Percentiles rank a stretch among this genome's conserved stretches.
Conservation (phyloP, 768 basidiomycete genomes). For the Lentinula edodes region DNA sequence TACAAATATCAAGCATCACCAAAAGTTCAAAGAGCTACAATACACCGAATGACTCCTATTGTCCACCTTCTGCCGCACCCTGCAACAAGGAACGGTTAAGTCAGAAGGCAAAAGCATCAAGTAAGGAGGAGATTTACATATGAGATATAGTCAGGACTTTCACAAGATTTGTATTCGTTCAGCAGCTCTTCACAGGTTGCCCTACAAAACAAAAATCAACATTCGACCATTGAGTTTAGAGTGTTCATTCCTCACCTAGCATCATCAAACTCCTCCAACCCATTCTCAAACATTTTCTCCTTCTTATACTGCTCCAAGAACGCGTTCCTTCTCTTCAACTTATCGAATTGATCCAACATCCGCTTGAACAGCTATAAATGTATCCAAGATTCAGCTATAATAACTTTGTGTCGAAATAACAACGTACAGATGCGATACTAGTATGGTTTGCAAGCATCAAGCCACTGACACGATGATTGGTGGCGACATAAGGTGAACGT, state of each 20-base stretch:
- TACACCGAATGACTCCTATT: not conserved
- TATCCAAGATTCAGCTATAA: not conserved
- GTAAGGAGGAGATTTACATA: slow-evolving; percentile 48
- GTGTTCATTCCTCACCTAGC: slow-evolving; percentile 53
- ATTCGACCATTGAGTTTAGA: not conserved
- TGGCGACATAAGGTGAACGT: slow-evolving; percentile 80
- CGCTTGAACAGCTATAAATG: slow-evolving; percentile 79
- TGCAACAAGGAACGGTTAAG: not conserved
- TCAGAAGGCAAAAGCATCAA: not conserved
- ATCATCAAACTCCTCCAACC: slow-evolving; percentile 94
- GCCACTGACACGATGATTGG: slow-evolving; percentile 93
- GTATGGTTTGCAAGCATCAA: slow-evolving; percentile 99
- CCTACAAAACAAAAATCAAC: slow-evolving; percentile 30
- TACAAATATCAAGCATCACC: too few species aligned
- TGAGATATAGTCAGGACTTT: slow-evolving; percentile 90
- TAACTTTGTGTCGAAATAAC: not conserved
- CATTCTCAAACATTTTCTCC: slow-evolving; percentile 91
- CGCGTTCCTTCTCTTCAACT: slow-evolving; percentile 80
- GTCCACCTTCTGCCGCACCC: slow-evolving; percentile 3
- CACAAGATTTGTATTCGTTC: slow-evolving; percentile 95
- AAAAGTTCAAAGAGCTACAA: too few species aligned
- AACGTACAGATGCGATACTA: slow-evolving; percentile 87
- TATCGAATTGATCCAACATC: slow-evolving; percentile 93
- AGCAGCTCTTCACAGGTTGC: slow-evolving; percentile 83
- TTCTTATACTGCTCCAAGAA: slow-evolving; percentile 98